Percentiles rank a stretch among this genome's conserved stretches.
phyloP scores from a whole-genome alignment of 257 asterid species.

The Solanum sitiens region DNA sequence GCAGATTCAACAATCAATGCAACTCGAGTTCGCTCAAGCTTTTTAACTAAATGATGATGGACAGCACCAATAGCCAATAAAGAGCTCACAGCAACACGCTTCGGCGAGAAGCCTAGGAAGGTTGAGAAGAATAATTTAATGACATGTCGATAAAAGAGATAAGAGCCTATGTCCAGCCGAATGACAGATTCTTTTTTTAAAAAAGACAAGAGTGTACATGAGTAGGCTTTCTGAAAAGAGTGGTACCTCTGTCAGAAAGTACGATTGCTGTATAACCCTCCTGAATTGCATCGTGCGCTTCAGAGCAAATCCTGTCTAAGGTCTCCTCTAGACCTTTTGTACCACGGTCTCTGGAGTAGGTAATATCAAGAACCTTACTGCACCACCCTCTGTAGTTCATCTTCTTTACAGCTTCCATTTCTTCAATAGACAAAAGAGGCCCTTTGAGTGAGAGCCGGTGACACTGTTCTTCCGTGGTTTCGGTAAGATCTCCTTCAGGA shows the following conservation, averaged over 20 bases:
- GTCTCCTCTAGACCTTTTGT: constrained; percentile 90
- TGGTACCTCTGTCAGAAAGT: constrained; percentile 90
- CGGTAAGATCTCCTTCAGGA: constrained; percentile 99
- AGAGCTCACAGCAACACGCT: constrained; percentile 90
- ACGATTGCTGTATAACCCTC: constrained; percentile 84
- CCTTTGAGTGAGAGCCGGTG: constrained; percentile 92
- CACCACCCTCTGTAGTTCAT: constrained; percentile 96
- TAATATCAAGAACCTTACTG: constrained; percentile 86
- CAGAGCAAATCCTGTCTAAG: constrained; percentile 76
- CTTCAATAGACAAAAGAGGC: constrained; percentile 70
- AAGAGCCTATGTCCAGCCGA: neutral
- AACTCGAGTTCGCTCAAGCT: constrained; percentile 89
- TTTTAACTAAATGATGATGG: constrained; percentile 92
- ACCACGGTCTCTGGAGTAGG: constrained; percentile 62
- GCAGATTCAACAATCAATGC: constrained; percentile 92
- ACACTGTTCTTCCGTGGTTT: constrained; percentile 95
- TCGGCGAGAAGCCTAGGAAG: constrained; percentile 61
- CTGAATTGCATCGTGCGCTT: constrained; percentile 80
- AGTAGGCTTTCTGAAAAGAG: neutral
- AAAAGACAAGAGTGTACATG: neutral
- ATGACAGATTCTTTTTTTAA: neutral
- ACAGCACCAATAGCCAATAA: constrained; percentile 96
- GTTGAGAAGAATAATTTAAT: neutral
- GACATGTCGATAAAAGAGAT: neutral
- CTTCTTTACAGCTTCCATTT: constrained; percentile 87